Percentiles rank a stretch among this genome's conserved stretches.
These are phyloP conservation scores for Moniliophthora roreri DNA, from an alignment of 1,284 basidiomycete species.

Conservation along the genomic window DNA sequence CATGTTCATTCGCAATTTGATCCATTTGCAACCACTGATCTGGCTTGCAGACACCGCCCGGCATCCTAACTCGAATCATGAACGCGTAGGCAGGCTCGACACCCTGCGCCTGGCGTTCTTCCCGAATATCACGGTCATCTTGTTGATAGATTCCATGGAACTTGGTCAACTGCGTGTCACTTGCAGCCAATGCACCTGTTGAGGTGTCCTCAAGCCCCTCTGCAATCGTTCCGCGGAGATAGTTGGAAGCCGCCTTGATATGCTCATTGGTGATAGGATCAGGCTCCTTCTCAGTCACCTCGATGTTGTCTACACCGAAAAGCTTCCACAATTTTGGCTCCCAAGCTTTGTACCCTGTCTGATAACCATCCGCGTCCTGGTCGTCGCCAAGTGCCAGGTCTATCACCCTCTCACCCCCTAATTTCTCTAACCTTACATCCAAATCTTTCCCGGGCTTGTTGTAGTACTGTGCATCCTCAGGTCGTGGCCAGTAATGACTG, in stretches of 20 bases:
- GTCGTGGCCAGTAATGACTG: conserved; percentile 98
- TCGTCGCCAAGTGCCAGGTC: conserved; percentile 91
- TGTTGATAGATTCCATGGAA: conserved; percentile 99
- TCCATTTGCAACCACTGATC: conserved; percentile 96
- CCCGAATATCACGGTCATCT: conserved; percentile 97
- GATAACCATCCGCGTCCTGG: conserved; percentile 94
- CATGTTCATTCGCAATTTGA: conserved; percentile 94
- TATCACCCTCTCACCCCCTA: conserved; percentile 75
- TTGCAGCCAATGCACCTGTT: conserved; percentile 88
- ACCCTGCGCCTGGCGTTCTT: conserved; percentile 91
- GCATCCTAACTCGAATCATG: conserved; percentile 98
- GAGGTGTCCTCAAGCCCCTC: conserved; percentile 88
- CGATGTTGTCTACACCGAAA: conserved; percentile 88
- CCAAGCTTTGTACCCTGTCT: conserved; percentile 97
- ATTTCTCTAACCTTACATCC: conserved; percentile 71
- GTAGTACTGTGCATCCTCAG: conserved; percentile 96
- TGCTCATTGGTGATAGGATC: conserved; percentile 99
- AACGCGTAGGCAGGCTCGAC: conserved; percentile 96
- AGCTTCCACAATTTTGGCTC: conserved; percentile 94
- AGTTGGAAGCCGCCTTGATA: conserved; percentile 97
- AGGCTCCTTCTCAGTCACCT: conserved; percentile 91
- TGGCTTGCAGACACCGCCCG: conserved; percentile 91
- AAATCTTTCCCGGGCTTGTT: conserved; percentile 97
- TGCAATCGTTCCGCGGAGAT: conserved; percentile 92
- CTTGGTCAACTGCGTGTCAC: conserved; percentile 95